These are phyloP conservation scores for Trametes cubensis DNA, from an alignment of 768 basidiomycete species.

Conservation along the genomic window DNA sequence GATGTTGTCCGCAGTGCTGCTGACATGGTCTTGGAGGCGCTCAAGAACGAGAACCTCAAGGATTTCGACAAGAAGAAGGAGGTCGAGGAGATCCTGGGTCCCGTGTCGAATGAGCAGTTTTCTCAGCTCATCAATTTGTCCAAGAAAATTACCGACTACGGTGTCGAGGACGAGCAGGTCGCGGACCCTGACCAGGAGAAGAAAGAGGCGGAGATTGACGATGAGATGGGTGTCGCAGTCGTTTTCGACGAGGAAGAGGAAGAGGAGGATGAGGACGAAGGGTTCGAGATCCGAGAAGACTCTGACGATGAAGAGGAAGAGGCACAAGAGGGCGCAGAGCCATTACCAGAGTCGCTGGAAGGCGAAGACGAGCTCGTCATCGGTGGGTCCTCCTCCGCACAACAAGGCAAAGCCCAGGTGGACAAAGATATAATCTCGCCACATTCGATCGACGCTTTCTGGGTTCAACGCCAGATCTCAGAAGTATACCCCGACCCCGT, in stretches of 20 bases:
- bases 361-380: slow-evolving; percentile 77
- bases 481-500: slow-evolving; percentile 93
- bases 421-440: slow-evolving; percentile 86
- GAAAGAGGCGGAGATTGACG: slow-evolving; percentile 89
- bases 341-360: slow-evolving; percentile 48
- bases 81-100: slow-evolving; percentile 76
- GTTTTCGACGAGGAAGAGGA: slow-evolving; percentile 98
- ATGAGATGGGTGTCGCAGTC: slow-evolving; percentile 96
- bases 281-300: slow-evolving; percentile 83
- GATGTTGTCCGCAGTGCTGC: slow-evolving; percentile 95
- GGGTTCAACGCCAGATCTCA: slow-evolving; percentile 94
- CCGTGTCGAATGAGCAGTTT: slow-evolving; percentile 73
- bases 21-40: slow-evolving; percentile 84
- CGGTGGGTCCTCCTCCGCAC: slow-evolving; percentile 55
- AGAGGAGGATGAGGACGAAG: slow-evolving; percentile 89
- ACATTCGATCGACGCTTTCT: slow-evolving; percentile 94
- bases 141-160: slow-evolving; percentile 97
- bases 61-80: slow-evolving; percentile 99
- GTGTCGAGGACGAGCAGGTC: slow-evolving; percentile 79
- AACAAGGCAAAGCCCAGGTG: slow-evolving; percentile 50
- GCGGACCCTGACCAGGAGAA: slow-evolving; percentile 79
- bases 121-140: slow-evolving; percentile 79
- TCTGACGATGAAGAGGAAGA: slow-evolving; percentile 76
- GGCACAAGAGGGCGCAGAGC: slow-evolving; percentile 50
- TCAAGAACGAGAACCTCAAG: slow-evolving; percentile 88